Percentiles rank a stretch among this genome's conserved stretches.
Evolutionary conservation across 345 rosid species (phyloP).

Genomic region (Euphorbia tirucalli): DNA sequence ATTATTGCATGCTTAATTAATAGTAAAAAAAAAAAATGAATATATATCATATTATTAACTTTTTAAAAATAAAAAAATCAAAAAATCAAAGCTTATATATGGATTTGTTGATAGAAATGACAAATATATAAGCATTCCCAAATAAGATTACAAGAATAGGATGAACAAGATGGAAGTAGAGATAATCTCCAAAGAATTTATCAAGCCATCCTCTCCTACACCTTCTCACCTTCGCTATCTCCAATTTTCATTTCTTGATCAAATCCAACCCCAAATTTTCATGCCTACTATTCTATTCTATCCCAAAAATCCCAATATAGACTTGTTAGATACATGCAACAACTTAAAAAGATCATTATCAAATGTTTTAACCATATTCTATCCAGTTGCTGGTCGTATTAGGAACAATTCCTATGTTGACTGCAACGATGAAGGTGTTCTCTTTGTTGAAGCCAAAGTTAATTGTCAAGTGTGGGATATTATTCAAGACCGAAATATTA

Average conservation of each 20-base stretch:
- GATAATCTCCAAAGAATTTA: conserved; percentile 32
- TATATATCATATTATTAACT: too few relatives aligned
- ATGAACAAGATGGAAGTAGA: conserved; percentile 19
- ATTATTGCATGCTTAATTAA: too few relatives aligned
- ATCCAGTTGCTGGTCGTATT: not conserved
- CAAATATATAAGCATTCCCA: too few relatives aligned
- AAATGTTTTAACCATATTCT: conserved; percentile 4
- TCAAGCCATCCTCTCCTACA: conserved; percentile 29
- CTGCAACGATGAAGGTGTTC: not conserved
- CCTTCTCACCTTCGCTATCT: conserved; percentile 18
- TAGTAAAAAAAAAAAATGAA: too few relatives aligned
- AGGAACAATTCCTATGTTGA: not conserved
- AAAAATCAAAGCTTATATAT: too few relatives aligned
- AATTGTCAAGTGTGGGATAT: not conserved
- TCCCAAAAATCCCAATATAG: not conserved
- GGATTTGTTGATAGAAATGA: too few relatives aligned
- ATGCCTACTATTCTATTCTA: conserved; percentile 14
- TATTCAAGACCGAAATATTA: not conserved
- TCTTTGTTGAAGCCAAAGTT: not conserved
- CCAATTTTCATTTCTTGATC: conserved; percentile 34
- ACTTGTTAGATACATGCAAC: not conserved
- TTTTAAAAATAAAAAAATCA: too few relatives aligned
- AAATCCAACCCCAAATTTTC: conserved; percentile 17
- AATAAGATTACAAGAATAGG: too few relatives aligned
- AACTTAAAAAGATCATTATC: conserved; percentile 32